Base-by-base conservation (phyloP, 2,329 filamentous ascomycete species). In the Paecilomyces sp. region DNA sequence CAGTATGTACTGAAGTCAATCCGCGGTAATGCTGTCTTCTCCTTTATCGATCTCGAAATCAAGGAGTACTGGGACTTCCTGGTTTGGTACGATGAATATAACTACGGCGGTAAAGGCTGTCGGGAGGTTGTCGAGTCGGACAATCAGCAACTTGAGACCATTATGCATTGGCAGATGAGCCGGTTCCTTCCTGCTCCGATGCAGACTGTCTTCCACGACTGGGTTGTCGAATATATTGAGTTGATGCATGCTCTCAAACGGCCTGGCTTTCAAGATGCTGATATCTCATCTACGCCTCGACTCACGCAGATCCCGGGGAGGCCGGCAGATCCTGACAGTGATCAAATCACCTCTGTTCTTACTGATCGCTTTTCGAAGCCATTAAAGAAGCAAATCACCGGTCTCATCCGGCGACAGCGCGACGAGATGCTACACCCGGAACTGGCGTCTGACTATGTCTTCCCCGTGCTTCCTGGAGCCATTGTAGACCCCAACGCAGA, bases 31-130 rank as follows among this genome's bases (percentile, higher is more conserved):
- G 92, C 94, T 0, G 83, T 97, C 0, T 99, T 99, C 77, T 91
- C 97, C 74, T 99, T 99, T 71, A 87, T 99, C 63, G 94, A 99
- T 68, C 82, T 99, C 2, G 91, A 97, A 67, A 94, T 99, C 74
- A 96, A 93, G 66, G 94, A 99, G 72, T 99, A 97, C 75, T 99
- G 94, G 94, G 94, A 99, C 74, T 97, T 97, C 69, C 85, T 99
- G 0, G 87, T 97, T 3, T 99, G 94, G 94, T 97, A 97, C 66
- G 94, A 99, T 67, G 91, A 97, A 75, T 97, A 93, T 81, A 99
- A 99, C 79, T 97, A 97, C 69, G 95, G 94, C 58, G 94, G 94
- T 62, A 95, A 95, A 70, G 94, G 90, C 3, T 96, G 91, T 65
- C 85, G 88, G 56, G 85, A 94, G 68, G 90, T 97, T 3, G 82